A percentile compares a stretch with the other conserved stretches of the same genome.
Conservation (phyloP, 768 basidiomycete species). For the Zangia roseola region DNA sequence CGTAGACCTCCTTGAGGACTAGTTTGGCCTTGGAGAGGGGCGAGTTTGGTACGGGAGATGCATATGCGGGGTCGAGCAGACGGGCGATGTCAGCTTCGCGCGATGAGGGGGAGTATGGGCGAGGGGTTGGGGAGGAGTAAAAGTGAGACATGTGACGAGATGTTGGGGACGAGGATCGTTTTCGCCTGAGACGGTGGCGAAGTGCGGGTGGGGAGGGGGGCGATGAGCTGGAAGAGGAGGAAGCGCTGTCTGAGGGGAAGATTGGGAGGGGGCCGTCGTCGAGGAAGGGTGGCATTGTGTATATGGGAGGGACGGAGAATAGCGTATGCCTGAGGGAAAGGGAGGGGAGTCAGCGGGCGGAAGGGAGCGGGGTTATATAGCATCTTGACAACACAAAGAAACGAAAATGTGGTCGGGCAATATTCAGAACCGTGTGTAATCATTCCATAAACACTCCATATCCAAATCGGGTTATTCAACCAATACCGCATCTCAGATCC, state of each 20-base stretch:
- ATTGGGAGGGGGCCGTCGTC: conserved; percentile 13
- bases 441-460: conserved; percentile 25
- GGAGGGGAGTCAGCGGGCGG: conserved; percentile 13
- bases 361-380: conserved; percentile 31
- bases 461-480: conserved; percentile 14
- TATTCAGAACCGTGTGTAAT: conserved; percentile 28
- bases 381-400: conserved; percentile 30
- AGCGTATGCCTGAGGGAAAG: not conserved
- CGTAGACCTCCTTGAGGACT: conserved; percentile 40
- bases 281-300: not conserved
- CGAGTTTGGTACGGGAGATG: conserved; percentile 33
- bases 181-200: conserved; percentile 25
- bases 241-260: conserved; percentile 17
- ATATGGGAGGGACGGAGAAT: not conserved
- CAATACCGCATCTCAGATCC: conserved; percentile 30
- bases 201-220: conserved; percentile 16
- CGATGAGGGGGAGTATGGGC: conserved; percentile 36
- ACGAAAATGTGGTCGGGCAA: conserved; percentile 25
- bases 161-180: conserved; percentile 29
- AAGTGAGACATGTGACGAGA: conserved; percentile 19
- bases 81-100: conserved; percentile 56
- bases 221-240: conserved; percentile 17
- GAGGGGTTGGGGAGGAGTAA: conserved; percentile 10
- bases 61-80: conserved; percentile 64
- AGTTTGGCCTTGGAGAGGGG: conserved; percentile 20